Percentiles rank a stretch among this genome's conserved stretches.
Evolutionary conservation across 106 monocot species (phyloP).

Genomic region (Platanthera guangdongensis): DNA sequence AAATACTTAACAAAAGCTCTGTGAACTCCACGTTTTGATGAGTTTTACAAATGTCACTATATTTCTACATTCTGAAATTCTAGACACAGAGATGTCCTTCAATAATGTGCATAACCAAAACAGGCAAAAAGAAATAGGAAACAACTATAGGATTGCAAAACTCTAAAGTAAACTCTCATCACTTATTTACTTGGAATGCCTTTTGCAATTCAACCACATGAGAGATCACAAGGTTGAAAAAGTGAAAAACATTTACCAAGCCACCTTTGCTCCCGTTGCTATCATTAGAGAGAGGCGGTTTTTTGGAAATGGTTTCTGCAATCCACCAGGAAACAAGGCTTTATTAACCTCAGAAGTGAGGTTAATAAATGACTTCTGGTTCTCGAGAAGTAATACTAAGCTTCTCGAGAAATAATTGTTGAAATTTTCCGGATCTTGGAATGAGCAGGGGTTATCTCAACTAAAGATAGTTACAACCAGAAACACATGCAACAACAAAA

Average conservation of each 20-base stretch:
- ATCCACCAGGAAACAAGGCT: constrained; percentile 53
- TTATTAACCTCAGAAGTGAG: constrained; percentile 72
- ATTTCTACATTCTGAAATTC: too few relatives aligned
- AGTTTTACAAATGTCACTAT: too few relatives aligned
- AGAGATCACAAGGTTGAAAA: background rate
- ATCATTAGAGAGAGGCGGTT: constrained; percentile 98
- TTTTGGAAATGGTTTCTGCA: constrained; percentile 57
- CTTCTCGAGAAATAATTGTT: too few relatives aligned
- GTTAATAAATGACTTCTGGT: too few relatives aligned
- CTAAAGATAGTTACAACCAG: too few relatives aligned
- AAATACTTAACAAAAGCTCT: too few relatives aligned
- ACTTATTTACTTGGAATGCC: background rate
- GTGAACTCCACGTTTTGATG: too few relatives aligned
- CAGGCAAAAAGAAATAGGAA: background rate
- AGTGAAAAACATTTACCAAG: constrained; percentile 29
- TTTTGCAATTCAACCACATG: background rate
- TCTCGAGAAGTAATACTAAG: too few relatives aligned
- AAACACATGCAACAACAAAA: too few relatives aligned
- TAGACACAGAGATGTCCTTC: too few relatives aligned
- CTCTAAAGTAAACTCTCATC: background rate
- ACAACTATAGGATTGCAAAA: background rate
- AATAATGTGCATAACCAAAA: background rate
- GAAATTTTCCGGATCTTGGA: too few relatives aligned
- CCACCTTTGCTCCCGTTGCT: constrained; percentile 92
- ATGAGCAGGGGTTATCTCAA: too few relatives aligned